phyloP scores from a whole-genome alignment of 2,329 filamentous ascomycete genomes.

The Xylaria sp. region DNA sequence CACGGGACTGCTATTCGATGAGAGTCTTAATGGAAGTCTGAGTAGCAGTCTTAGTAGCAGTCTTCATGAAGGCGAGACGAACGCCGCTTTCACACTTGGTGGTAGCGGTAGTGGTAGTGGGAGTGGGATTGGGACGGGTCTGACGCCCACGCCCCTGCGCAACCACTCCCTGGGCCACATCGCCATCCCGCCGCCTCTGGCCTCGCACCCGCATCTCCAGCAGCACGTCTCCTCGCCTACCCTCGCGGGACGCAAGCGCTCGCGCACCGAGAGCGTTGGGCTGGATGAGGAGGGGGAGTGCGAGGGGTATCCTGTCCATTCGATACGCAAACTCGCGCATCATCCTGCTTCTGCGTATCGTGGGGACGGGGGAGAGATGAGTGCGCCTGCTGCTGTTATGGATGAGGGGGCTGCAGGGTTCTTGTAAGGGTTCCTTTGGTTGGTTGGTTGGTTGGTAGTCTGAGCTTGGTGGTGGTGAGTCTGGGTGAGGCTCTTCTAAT shows the following conservation, averaged over 20 bases:
- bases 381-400: slow-evolving; percentile 44
- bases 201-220: slow-evolving; percentile 8
- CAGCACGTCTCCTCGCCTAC: slow-evolving; percentile 20
- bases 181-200: slow-evolving; percentile 1
- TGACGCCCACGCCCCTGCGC: slow-evolving; percentile 42
- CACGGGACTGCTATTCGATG: slow-evolving; percentile 19
- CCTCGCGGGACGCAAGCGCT: slow-evolving; percentile 48
- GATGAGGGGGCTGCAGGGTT: slow-evolving; percentile 36
- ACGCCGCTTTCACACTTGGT: slow-evolving; percentile 39
- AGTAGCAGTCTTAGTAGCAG: background rate
- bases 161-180: slow-evolving; percentile 6
- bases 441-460: too few species aligned
- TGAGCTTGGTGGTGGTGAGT: too few species aligned
- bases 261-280: slow-evolving; percentile 50
- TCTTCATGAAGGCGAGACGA: slow-evolving; percentile 31
- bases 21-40: slow-evolving; percentile 7
- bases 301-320: slow-evolving; percentile 41
- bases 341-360: slow-evolving; percentile 21
- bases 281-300: slow-evolving; percentile 40
- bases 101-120: slow-evolving; percentile 40
- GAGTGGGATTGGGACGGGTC: too few species aligned
- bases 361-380: slow-evolving; percentile 1
- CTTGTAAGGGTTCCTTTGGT: too few species aligned
- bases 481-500: too few species aligned
- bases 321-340: slow-evolving; percentile 48